phyloP scores from a whole-genome alignment of 768 basidiomycete genomes.

The Galerina marginata region DNA sequence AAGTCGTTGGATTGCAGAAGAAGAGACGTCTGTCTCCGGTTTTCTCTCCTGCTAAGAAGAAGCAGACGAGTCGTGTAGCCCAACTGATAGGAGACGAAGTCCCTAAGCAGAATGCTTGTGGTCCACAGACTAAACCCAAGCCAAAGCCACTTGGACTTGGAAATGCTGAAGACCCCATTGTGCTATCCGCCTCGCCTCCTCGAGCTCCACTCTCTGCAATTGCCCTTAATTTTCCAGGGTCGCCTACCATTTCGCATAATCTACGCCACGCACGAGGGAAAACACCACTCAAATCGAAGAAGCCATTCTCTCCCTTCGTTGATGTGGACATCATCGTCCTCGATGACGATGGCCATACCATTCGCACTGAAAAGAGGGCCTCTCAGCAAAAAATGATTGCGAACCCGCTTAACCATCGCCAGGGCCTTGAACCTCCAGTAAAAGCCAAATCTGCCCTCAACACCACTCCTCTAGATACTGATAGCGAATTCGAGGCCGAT shows the following conservation, averaged over 20 bases:
- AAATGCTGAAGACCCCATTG: constrained; percentile 10
- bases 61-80: constrained; percentile 33
- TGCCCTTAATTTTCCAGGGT: constrained; percentile 36
- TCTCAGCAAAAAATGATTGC: constrained; percentile 49
- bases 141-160: constrained; percentile 9
- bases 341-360: constrained; percentile 60
- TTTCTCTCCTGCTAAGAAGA: constrained; percentile 40
- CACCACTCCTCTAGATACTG: constrained; percentile 9
- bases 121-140: constrained; percentile 25
- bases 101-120: constrained; percentile 6
- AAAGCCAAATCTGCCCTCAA: neutral
- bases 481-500: constrained; percentile 30
- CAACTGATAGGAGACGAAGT: constrained; percentile 36
- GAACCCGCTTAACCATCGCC: constrained; percentile 31
- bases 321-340: constrained; percentile 72
- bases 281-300: constrained; percentile 38
- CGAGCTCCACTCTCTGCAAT: constrained; percentile 39
- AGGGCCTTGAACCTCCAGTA: constrained; percentile 1
- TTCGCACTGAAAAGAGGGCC: constrained; percentile 67
- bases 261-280: constrained; percentile 27
- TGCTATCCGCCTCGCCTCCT: constrained; percentile 28
- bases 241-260: constrained; percentile 40
- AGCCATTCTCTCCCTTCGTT: constrained; percentile 53
- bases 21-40: constrained; percentile 45
- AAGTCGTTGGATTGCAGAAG: constrained; percentile 43